Evolutionary conservation across 164 flowering plant genomes (phyloP), one percentile per base, ranked within the genome.

Genomic region (Nymphaea colorata): DNA sequence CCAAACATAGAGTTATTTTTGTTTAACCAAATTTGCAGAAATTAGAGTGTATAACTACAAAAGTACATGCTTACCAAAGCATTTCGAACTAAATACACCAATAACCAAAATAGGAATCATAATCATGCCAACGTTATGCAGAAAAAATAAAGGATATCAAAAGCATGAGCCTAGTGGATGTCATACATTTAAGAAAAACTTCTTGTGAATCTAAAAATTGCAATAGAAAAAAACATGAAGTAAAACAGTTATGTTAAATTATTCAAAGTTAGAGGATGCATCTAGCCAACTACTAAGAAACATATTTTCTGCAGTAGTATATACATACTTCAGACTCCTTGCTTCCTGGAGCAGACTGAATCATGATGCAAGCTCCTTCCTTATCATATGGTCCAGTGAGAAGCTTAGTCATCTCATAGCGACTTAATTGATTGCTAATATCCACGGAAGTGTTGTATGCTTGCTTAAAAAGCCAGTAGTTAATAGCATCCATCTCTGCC

Each of bases 351-450:
- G 81, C 81, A 77, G 95, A 85, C 76, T 70, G 76, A 62, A 93
- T 83, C 41, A 75, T 71, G 36, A 90, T 43, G 36, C 88, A 86
- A 47, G 98, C 98, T 65, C 98, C 98, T 72, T 88, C 88, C 67
- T 66, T 67, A 73, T 93, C 98, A 79, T 80, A 85, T 67, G 82
- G 84, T 42, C 89, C 96, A 72, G 68, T 77, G 59, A 93, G 84
- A 74, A 83, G 87, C 83, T 85, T 93, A 59, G 84, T 82, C 81
- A 85, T 81, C 80, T 90, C 90, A 65, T 93, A 93, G 71, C 70
- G 86, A 77, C 90, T 86, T 82, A 93, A 68, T 71, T 80, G 79
- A 70, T 85, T 84, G 79, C 84, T 81, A 15, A 85, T 82, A 73
- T 85, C 86, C 41, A 85, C 57, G 61, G 90, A 93, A 42, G 93